These are phyloP conservation scores for Apiospora rasikravindrae DNA, from an alignment of 2,329 filamentous ascomycete genomes.

Conservation along the genomic window DNA sequence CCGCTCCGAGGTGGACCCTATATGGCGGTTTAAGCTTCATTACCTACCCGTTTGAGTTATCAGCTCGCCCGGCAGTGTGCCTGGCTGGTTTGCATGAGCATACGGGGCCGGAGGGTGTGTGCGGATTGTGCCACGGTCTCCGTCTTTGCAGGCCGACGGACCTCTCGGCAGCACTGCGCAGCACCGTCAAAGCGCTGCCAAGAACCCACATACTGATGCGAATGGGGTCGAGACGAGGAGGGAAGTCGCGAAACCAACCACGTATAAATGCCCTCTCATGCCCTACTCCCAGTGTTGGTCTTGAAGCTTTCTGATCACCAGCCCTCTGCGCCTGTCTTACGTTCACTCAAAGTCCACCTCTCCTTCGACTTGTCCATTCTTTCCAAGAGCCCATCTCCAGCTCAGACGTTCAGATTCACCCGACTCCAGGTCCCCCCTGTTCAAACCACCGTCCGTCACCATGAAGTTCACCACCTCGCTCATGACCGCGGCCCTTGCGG, in stretches of 20 bases:
- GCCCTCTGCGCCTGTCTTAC: neutral
- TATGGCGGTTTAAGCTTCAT: neutral
- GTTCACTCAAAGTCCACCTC: neutral
- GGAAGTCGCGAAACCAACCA: neutral
- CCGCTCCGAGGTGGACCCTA: neutral
- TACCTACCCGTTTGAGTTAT: conserved; percentile 4
- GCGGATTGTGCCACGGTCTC: neutral
- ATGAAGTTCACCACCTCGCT: conserved; percentile 30
- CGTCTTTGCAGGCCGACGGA: conserved; percentile 8
- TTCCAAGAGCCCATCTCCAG: neutral
- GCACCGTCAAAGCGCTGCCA: neutral
- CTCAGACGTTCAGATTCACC: neutral
- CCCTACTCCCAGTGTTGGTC: fast-evolving
- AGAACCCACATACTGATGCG: neutral
- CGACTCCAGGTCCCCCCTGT: neutral
- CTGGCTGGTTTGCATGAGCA: neutral
- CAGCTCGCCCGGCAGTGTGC: conserved; percentile 1
- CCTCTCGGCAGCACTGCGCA: neutral
- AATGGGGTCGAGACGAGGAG: neutral
- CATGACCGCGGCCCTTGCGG: conserved; percentile 24
- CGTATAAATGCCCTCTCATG: neutral
- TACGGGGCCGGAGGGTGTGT: conserved; percentile 6
- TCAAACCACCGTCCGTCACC: conserved; percentile 5
- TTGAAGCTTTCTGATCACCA: neutral
- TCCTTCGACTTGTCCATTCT: neutral